A percentile compares a stretch with the other conserved stretches of the same genome.
phyloP scores from a whole-genome alignment of 2,329 filamentous ascomycete species.

The Fonsecaea pugnacius region DNA sequence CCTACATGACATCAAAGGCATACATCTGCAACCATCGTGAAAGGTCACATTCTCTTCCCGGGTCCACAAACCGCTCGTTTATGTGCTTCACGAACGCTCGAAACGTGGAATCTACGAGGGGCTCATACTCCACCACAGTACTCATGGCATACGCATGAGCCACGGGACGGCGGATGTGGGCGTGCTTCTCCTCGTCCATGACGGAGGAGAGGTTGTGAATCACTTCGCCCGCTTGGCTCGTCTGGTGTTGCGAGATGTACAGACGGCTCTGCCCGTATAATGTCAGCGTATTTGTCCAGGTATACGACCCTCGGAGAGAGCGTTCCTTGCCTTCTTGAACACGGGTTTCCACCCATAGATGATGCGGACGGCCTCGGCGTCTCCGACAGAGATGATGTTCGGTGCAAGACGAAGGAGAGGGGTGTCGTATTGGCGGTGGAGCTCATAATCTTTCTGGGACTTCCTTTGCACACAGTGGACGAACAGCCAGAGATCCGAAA shows the following conservation, averaged over 20 bases:
- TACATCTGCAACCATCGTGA: constrained; percentile 26
- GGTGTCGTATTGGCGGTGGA: constrained; percentile 14
- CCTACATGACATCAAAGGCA: constrained; percentile 27
- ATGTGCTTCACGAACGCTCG: constrained; percentile 69
- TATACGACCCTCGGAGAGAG: not conserved
- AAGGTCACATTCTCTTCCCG: constrained; percentile 13
- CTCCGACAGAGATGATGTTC: constrained; percentile 11
- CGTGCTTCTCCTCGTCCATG: not conserved
- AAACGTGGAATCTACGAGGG: constrained; percentile 75
- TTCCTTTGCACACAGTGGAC: constrained; percentile 7
- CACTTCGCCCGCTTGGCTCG: not conserved
- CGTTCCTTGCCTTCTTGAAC: constrained; percentile 15
- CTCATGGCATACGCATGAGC: constrained; percentile 65
- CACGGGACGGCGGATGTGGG: constrained; percentile 43
- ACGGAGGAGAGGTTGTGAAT: constrained; percentile 1
- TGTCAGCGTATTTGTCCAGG: constrained; percentile 2
- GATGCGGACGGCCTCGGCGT: constrained; percentile 17
- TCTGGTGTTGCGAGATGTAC: constrained; percentile 20
- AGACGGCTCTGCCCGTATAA: constrained; percentile 14
- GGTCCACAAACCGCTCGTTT: constrained; percentile 52
- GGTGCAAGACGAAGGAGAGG: constrained; percentile 23
- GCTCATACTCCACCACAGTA: constrained; percentile 54
- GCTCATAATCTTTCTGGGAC: constrained; percentile 7
- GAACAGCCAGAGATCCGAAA: constrained; percentile 74
- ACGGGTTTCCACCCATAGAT: constrained; percentile 25